These are phyloP conservation scores for Cryphonectria naterciae DNA, from an alignment of 2,329 filamentous ascomycete genomes.

Conservation along the genomic window DNA sequence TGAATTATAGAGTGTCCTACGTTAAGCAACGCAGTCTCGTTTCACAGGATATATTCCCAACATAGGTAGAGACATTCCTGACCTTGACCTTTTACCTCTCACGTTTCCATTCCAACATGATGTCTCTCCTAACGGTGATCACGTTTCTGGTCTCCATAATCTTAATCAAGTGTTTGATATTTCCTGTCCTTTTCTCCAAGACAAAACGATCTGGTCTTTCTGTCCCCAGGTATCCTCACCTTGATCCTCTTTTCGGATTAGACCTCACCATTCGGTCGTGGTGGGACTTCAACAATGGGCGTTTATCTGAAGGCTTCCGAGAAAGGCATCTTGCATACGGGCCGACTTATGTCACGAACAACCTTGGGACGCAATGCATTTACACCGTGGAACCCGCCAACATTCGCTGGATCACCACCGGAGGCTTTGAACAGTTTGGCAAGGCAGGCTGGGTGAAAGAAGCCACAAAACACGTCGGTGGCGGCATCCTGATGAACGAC, in stretches of 20 bases:
- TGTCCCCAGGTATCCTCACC: slow-evolving; percentile 20
- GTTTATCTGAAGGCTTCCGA: slow-evolving; percentile 20
- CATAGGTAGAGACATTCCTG: background rate
- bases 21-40: background rate
- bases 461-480: slow-evolving; percentile 26
- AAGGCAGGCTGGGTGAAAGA: slow-evolving; percentile 25
- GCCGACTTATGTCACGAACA: slow-evolving; percentile 17
- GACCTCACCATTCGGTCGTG: slow-evolving; percentile 15
- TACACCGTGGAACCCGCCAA: slow-evolving; percentile 28
- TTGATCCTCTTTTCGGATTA: slow-evolving; percentile 11
- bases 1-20: background rate
- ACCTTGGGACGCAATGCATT: slow-evolving; percentile 1
- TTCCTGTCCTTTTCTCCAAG: background rate
- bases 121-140: background rate
- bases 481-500: slow-evolving; percentile 26
- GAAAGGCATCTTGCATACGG: slow-evolving; percentile 19
- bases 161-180: background rate
- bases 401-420: slow-evolving; percentile 17
- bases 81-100: too few species aligned
- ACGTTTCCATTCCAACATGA: background rate
- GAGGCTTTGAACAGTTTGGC: slow-evolving; percentile 13
- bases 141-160: background rate
- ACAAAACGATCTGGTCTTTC: background rate
- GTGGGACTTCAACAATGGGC: slow-evolving; percentile 19
- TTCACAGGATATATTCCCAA: background rate